Evolutionary conservation across 371 early-diverging fungal species (phyloP).

Genomic region (Rhizopus delemar): DNA sequence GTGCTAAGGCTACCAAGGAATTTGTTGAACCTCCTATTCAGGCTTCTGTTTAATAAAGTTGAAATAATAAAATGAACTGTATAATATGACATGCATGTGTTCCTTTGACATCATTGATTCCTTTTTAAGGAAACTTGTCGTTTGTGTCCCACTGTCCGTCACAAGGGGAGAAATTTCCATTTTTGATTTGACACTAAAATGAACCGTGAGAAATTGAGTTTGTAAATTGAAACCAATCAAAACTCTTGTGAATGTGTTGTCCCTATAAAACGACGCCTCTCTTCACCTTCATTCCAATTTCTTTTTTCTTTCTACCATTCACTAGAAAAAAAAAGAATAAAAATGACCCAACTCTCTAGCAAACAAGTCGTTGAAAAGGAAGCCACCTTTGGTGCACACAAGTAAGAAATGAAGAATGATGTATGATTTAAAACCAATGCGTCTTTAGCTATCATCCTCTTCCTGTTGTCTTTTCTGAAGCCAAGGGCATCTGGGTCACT

Average conservation of each 20-base stretch:
- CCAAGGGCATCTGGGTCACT: constrained; percentile 89
- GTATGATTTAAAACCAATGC: background rate
- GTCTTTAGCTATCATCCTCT: constrained; percentile 90
- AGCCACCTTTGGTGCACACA: constrained; percentile 82
- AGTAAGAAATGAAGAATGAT: constrained; percentile 49
- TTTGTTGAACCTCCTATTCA: constrained; percentile 82
- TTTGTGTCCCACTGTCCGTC: no score
- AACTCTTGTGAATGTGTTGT: no score
- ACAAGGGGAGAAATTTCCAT: no score
- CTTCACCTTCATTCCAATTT: background rate
- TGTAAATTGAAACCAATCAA: background rate
- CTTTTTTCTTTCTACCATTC: constrained; percentile 8
- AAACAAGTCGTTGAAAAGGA: constrained; percentile 70
- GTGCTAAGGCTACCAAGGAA: constrained; percentile 70
- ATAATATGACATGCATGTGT: no score
- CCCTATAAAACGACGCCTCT: no score
- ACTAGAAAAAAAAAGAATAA: background rate
- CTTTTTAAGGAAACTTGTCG: no score
- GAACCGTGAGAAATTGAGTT: constrained; percentile 2
- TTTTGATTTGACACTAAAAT: background rate
- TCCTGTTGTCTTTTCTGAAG: constrained; percentile 91
- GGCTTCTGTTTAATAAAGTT: constrained; percentile 66
- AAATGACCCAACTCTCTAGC: constrained; percentile 36
- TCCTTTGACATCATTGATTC: no score
- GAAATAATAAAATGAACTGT: no score